These are phyloP conservation scores for Cystobasidium ongulense DNA, from an alignment of 768 basidiomycete genomes.

Conservation along the genomic window DNA sequence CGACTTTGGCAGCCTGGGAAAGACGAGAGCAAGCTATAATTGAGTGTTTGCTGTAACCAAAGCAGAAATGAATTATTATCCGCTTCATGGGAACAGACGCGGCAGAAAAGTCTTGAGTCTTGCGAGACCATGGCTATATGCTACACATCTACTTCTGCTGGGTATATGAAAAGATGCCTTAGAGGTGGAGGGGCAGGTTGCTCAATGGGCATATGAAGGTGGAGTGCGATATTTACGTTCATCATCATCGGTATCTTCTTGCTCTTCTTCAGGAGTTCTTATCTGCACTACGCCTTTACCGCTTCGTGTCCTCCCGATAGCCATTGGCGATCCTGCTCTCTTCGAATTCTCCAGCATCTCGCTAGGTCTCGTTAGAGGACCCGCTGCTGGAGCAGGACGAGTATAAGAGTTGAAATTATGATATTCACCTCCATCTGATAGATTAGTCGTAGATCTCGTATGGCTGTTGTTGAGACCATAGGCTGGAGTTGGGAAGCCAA, in stretches of 20 bases:
- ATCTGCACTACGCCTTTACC: slow-evolving; percentile 17
- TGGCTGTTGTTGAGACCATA: not conserved
- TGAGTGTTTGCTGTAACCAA: not conserved
- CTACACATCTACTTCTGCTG: not conserved
- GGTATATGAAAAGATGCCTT: not conserved
- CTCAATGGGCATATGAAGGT: slow-evolving; percentile 18
- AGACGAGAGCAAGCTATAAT: not conserved
- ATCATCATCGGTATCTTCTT: slow-evolving; percentile 4
- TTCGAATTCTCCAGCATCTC: slow-evolving; percentile 30
- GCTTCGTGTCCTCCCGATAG: not conserved
- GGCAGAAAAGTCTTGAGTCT: not conserved
- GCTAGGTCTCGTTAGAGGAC: not conserved
- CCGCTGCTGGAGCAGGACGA: not conserved
- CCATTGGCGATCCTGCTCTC: not conserved
- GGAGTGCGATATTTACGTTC: not conserved
- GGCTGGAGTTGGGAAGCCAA: slow-evolving; percentile 23
- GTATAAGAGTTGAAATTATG: not conserved
- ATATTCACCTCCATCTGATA: not conserved
- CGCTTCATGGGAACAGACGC: not conserved
- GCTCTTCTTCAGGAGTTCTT: slow-evolving; percentile 5
- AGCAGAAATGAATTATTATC: not conserved
- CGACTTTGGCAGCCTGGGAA: not conserved
- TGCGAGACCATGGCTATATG: not conserved
- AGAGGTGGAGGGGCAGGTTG: not conserved
- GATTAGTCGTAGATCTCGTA: not conserved